Evolutionary conservation across 2,329 filamentous ascomycete species (phyloP).

Genomic region (Fusarium sp.): DNA sequence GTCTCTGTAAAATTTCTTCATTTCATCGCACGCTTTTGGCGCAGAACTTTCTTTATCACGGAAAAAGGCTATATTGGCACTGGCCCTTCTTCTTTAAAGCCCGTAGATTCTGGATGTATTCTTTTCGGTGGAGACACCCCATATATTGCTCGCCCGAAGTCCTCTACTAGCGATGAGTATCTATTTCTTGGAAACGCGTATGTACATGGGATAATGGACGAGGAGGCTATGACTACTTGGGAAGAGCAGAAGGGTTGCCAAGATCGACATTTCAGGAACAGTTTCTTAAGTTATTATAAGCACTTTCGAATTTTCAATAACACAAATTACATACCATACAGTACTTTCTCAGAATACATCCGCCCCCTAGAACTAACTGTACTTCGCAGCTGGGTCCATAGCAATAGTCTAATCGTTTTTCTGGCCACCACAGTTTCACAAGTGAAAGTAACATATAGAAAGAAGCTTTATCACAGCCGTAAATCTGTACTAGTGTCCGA

Average conservation of each 20-base stretch:
- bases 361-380: rapidly evolving
- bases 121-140: neutral
- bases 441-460: no score
- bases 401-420: no score
- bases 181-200: neutral
- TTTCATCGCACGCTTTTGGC: no score
- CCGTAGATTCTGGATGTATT: neutral
- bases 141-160: rapidly evolving
- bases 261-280: rapidly evolving
- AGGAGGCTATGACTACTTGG: neutral
- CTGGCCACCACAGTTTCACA: no score
- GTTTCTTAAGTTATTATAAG: rapidly evolving
- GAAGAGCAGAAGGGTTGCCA: neutral
- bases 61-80: neutral
- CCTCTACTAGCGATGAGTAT: rapidly evolving
- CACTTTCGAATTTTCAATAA: rapidly evolving
- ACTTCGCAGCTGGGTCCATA: no score
- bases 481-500: no score
- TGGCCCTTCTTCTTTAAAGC: neutral
- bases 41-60: rapidly evolving
- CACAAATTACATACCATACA: rapidly evolving
- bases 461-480: no score
- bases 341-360: neutral
- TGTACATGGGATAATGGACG: neutral
- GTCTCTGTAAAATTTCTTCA: no score